A percentile compares a stretch with the other conserved stretches of the same genome.
Evolutionary conservation across 169 alveolate species (phyloP).

Genomic region (Cryptosporidium baileyi): DNA sequence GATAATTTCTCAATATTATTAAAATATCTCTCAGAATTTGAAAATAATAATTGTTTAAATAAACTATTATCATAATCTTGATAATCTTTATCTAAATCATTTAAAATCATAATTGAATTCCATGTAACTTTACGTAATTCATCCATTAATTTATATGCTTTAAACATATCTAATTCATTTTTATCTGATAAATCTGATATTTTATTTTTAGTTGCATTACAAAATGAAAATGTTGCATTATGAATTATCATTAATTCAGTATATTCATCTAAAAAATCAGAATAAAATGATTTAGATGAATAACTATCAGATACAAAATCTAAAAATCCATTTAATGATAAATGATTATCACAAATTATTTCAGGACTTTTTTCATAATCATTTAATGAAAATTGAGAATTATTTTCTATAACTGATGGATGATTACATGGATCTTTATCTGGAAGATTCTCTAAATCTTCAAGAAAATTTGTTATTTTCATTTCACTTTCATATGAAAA

Average conservation of each 20-base stretch:
- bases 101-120: slow-evolving; percentile 9
- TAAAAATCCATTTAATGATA: not conserved
- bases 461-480: slow-evolving; percentile 6
- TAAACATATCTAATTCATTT: not conserved
- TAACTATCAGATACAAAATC: not conserved
- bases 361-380: slow-evolving; percentile 3
- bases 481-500: slow-evolving; percentile 44
- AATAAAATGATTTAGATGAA: not conserved
- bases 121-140: not conserved
- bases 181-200: not conserved
- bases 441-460: slow-evolving; percentile 20
- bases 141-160: not conserved
- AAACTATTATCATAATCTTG: not conserved
- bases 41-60: not conserved
- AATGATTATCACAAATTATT: not conserved
- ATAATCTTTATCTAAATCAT: not conserved
- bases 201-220: not conserved
- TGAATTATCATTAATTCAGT: not conserved
- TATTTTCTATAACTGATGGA: slow-evolving; percentile 26
- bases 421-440: slow-evolving; percentile 45
- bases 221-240: not conserved
- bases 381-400: not conserved
- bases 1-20: not conserved
- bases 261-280: not conserved
- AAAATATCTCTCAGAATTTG: not conserved